Evolutionary conservation across 1,284 basidiomycete species (phyloP), one percentile per base, ranked within the genome.

Genomic region (Polyporus tsugae): DNA sequence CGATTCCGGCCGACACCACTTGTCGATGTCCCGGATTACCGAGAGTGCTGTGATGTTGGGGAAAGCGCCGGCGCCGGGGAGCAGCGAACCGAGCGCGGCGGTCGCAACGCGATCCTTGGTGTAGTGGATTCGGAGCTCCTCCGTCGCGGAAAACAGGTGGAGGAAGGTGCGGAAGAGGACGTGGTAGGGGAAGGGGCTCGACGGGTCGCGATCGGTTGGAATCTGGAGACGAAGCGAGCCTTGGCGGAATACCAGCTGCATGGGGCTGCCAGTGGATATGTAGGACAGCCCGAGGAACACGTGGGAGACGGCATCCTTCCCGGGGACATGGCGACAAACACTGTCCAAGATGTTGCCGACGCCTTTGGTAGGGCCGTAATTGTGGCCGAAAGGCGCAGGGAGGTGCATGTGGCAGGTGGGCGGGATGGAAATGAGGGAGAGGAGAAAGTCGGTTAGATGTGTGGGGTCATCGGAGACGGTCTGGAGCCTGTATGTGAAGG

Each of bases 351-450:
- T 49, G 46, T 11, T 22, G 1, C 22, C 22, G 22, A 11, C 19
- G 44, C 44, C 10, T 10, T 41, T 41, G 39, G 19, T 4, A 6
- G n/a, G 19, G 44, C 44, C 4, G n/a, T 29, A 2, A 29, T 29
- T 29, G 44, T n/a, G 44, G 19, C 7, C n/a, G 22, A 13, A 4
- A 13, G 22, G 46, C 46, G 22, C 22, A 10, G 22, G 10, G 36
- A 60, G 59, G 58, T 33, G 41, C 42, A 58, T 42, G 22, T 65
- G 64, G 46, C 64, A 65, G 29, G 57, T 35, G 15, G 58, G n/a
- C 1, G 58, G 64, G 29, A 55, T 4, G 44, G 29, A 19, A 35
- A 65, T 52, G 33, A 19, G 36, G 4, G 58, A 29, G 29, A 42
- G 44, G 17, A 65, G 58, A 33, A 65, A 13, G n/a, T 36, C 35